A percentile compares a stretch with the other conserved stretches of the same genome.
Conservation (phyloP, 2,329 filamentous ascomycete genomes). For the Aspergillus candidus region DNA sequence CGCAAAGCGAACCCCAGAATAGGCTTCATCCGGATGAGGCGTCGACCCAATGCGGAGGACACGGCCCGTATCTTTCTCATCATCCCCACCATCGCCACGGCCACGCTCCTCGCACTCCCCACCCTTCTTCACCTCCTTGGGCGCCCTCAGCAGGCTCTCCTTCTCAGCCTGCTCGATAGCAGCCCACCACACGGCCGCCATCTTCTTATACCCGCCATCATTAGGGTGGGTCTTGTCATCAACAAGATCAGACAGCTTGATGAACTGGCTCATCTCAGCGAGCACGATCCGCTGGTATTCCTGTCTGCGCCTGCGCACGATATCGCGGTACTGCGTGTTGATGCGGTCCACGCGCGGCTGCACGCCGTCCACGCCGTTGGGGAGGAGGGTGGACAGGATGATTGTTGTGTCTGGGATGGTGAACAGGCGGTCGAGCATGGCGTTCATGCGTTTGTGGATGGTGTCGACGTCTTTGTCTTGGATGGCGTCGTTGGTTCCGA, state of each 20-base stretch:
- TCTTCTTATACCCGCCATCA: conserved; percentile 18
- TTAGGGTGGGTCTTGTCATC: conserved; percentile 22
- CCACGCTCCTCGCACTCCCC: neutral
- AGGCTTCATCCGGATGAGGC: neutral
- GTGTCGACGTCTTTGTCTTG: conserved; percentile 14
- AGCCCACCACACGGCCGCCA: conserved; percentile 25
- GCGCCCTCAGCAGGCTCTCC: conserved; percentile 11
- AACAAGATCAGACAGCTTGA: conserved; percentile 11
- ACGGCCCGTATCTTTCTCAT: neutral
- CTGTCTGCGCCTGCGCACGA: conserved; percentile 16
- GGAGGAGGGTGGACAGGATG: conserved; percentile 29
- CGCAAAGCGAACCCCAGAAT: neutral
- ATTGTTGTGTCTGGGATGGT: conserved; percentile 21
- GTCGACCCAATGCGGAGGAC: neutral
- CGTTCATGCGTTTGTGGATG: conserved; percentile 18
- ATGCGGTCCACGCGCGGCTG: conserved; percentile 7
- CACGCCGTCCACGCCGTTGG: conserved; percentile 10
- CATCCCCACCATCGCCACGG: neutral
- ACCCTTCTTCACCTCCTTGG: neutral
- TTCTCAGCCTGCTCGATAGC: conserved; percentile 17
- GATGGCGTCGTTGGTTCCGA: conserved; percentile 30
- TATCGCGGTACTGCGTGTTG: conserved; percentile 21
- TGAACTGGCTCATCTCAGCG: conserved; percentile 21
- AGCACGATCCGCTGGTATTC: conserved; percentile 16
- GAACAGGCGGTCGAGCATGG: conserved; percentile 22